Base-by-base conservation (phyloP, 495 filamentous ascomycete genomes). In the Geoglossum glabrum region DNA sequence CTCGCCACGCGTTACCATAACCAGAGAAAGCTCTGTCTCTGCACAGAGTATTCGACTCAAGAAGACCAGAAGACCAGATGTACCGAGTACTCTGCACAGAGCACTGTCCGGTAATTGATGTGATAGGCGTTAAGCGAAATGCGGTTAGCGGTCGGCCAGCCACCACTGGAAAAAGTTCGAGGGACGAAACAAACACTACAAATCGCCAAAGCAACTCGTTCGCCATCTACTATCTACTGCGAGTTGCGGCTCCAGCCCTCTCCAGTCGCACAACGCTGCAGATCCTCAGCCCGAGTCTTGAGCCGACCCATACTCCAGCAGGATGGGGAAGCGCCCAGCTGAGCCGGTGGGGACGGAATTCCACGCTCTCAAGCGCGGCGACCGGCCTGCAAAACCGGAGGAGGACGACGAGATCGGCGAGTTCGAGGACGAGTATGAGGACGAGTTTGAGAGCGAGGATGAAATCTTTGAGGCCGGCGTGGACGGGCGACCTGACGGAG, bases 391-490 rank as follows among this genome's bases (percentile, higher is more conserved):
- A 46, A 62, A 67, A 25, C 57, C 62, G 31, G 60, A 61, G 34
- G 60, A 63, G 17, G 64, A 67, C 47, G 67, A 56, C 62, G 86
- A 89, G 55, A 83, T 83, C 72, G 85, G 85, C 65, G 86, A 92
- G 60, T 95, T 95, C 61, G 90, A 95, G 68, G 90, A 97, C 70
- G 86, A 95, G 62, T 97, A 84, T 61, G 90, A 94, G 69, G 90
- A 96, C 64, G 90, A 97, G 64, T 97, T 87, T 64, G 90, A 95
- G 74, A 94, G 87, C 64, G 90, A 95, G 62, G 89, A 95, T 66
- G 90, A 97, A 71, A 85, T 97, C 50, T 69, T 96, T 55, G 92
- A 96, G 71, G 90, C 90, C 28, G 92, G 89, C 55, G 87, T 93
- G 17, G 90, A 98, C 62, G 92, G 90, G 19, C 74, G 86, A 61